phyloP scores from a whole-genome alignment of 129 eudicot genomes.

The Tagetes patula region DNA sequence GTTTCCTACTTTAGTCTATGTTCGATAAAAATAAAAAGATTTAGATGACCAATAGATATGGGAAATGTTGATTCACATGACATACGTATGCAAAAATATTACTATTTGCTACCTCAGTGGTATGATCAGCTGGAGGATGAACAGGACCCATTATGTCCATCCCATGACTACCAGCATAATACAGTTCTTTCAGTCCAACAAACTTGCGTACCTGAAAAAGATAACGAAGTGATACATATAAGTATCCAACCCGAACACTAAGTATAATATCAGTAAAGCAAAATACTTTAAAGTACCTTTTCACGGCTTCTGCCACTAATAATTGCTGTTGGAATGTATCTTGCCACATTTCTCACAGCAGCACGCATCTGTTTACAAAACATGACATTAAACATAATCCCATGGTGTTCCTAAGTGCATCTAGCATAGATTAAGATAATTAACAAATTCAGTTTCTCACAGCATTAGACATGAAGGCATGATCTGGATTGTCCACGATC shows the following conservation, averaged over 20 bases:
- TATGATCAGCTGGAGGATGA: constrained; percentile 42
- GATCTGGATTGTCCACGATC: constrained; percentile 90
- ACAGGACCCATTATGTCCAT: constrained; percentile 96
- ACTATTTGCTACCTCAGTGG: constrained; percentile 47
- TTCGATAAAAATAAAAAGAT: constrained; percentile 21
- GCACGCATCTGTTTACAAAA: constrained; percentile 69
- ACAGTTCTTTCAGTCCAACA: constrained; percentile 79
- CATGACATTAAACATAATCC: neutral
- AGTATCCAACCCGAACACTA: constrained; percentile 10
- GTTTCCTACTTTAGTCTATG: constrained; percentile 54
- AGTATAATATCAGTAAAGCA: constrained; percentile 8
- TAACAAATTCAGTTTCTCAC: constrained; percentile 42
- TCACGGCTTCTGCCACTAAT: constrained; percentile 97
- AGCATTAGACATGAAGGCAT: constrained; percentile 77
- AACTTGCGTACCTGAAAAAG: constrained; percentile 62
- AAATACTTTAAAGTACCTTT: constrained; percentile 53
- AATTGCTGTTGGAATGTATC: constrained; percentile 82
- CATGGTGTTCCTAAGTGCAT: neutral
- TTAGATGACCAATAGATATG: neutral
- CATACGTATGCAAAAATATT: neutral
- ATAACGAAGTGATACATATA: constrained; percentile 15
- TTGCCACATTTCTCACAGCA: constrained; percentile 84
- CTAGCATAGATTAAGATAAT: neutral
- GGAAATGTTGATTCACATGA: neutral
- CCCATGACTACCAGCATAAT: constrained; percentile 99